These are phyloP conservation scores for Candida sojae DNA, from an alignment of 1,139 yeast species.

Conservation along the genomic window DNA sequence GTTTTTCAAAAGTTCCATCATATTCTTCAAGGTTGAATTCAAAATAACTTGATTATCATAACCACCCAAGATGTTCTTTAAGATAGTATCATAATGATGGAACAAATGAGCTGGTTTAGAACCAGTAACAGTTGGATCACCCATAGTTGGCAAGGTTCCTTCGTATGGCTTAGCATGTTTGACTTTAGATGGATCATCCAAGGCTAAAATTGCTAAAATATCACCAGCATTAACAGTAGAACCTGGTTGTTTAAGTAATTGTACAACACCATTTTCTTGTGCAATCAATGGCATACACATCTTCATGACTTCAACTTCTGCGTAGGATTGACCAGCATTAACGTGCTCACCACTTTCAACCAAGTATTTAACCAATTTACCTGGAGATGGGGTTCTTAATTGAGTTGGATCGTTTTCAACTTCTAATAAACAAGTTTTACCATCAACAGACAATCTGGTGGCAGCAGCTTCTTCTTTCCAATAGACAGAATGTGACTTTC, in stretches of 20 bases:
- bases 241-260: conserved; percentile 97
- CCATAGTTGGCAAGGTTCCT: conserved; percentile 89
- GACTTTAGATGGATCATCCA: conserved; percentile 96
- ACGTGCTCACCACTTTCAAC: conserved; percentile 97
- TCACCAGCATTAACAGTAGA: conserved; percentile 96
- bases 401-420: conserved; percentile 98
- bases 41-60: conserved; percentile 94
- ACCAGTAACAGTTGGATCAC: conserved; percentile 81
- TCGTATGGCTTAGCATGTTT: conserved; percentile 95
- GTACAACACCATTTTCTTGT: conserved; percentile 90
- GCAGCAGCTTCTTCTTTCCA: conserved; percentile 98
- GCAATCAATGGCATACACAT: conserved; percentile 95
- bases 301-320: conserved; percentile 99
- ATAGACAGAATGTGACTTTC: conserved; percentile 91
- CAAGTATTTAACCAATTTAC: conserved; percentile 89
- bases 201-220: conserved; percentile 87
- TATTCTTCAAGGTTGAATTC: conserved; percentile 74
- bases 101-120: conserved; percentile 81
- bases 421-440: conserved; percentile 91
- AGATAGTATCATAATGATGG: conserved; percentile 55
- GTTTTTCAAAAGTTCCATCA: conserved; percentile 72
- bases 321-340: conserved; percentile 88
- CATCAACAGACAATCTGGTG: conserved; percentile 92
- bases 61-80: conserved; percentile 81
- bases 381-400: conserved; percentile 97